phyloP scores from a whole-genome alignment of 2,329 filamentous ascomycete genomes.

The Hymenoscyphus linearis region DNA sequence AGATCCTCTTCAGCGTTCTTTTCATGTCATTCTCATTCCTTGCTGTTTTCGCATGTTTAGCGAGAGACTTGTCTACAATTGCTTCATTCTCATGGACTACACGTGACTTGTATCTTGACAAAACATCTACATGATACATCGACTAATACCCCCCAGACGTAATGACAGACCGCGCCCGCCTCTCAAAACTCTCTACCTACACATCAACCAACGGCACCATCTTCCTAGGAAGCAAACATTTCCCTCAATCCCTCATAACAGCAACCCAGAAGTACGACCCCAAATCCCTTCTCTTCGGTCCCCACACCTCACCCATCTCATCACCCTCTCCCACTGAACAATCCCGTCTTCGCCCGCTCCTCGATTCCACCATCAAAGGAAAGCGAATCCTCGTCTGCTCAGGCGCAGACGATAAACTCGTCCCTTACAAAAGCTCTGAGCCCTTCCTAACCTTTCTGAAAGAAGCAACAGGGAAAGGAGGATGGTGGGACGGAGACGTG shows the following conservation, averaged over 20 bases:
- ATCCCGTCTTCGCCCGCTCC: slow-evolving; percentile 39
- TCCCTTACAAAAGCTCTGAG: slow-evolving; percentile 58
- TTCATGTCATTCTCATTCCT: no score
- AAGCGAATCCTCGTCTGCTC: slow-evolving; percentile 63
- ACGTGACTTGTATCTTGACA: background rate
- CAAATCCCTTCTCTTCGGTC: slow-evolving; percentile 66
- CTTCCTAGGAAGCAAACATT: slow-evolving; percentile 74
- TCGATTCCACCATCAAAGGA: slow-evolving; percentile 47
- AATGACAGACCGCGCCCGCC: slow-evolving; percentile 71
- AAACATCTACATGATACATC: background rate
- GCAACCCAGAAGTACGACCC: slow-evolving; percentile 67
- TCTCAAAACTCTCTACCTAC: slow-evolving; percentile 61
- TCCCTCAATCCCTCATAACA: slow-evolving; percentile 63
- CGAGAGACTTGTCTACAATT: background rate
- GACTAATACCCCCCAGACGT: slow-evolving; percentile 36
- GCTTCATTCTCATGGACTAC: background rate
- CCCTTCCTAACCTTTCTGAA: slow-evolving; percentile 60
- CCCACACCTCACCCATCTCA: slow-evolving; percentile 34
- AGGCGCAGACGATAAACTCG: slow-evolving; percentile 64
- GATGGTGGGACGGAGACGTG: slow-evolving; percentile 49
- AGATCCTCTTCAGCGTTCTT: no score
- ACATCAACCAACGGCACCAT: slow-evolving; percentile 48
- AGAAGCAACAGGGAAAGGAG: slow-evolving; percentile 37
- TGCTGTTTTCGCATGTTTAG: background rate
- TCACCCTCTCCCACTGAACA: slow-evolving; percentile 35